Base-by-base conservation (phyloP, 1,284 basidiomycete species). In the Serendipita sp. region DNA sequence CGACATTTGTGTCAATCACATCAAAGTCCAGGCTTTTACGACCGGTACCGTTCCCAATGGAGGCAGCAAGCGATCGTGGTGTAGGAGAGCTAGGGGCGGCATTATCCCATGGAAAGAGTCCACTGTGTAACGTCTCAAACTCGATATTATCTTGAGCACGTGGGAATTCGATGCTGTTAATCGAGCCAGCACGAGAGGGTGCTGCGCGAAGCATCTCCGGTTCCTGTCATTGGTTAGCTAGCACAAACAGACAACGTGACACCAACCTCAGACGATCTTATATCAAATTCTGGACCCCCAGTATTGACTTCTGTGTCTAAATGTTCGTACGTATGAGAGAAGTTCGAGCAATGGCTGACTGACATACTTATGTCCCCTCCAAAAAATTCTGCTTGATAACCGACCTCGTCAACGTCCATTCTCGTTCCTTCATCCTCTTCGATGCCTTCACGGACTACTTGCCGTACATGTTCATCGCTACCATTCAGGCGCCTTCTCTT, bases 21-120 rank as follows among this genome's bases (percentile, higher is more conserved):
- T 42, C 79, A 13, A 73, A 76, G 41, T 81, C 79, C 42, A 82
- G 68, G 66, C 76, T 79, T 49, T 78, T 68, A 55, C 73, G 74
- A 64, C 81, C 79, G 66, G 76, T 79, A 42, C 74, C 72, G 43
- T 66, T 63, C n/a, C 64, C 75, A 38, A 67, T 66, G 58, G 73
- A 70, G 3, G 72, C 75, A 64, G 78, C 74, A 3, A 70, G 74
- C 30, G 70, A 75, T 2, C 70, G 75, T 42, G 69, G 69, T 41
- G 70, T 75, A 2, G 85, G 86, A 10, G 84, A 85, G 65, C 79
- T 85, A 3, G 63, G 62, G 29, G 82, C 85, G 13, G 85, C 86
- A 70, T 89, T 79, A 68, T 90, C 87, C 88, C 88, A 91, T 3
- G 88, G 88, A 71, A 88, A 88, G 50, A 89, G 71, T 4, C 82